These are phyloP conservation scores for Catharanthus roseus DNA, from an alignment of 257 asterid genomes.

Conservation along the genomic window DNA sequence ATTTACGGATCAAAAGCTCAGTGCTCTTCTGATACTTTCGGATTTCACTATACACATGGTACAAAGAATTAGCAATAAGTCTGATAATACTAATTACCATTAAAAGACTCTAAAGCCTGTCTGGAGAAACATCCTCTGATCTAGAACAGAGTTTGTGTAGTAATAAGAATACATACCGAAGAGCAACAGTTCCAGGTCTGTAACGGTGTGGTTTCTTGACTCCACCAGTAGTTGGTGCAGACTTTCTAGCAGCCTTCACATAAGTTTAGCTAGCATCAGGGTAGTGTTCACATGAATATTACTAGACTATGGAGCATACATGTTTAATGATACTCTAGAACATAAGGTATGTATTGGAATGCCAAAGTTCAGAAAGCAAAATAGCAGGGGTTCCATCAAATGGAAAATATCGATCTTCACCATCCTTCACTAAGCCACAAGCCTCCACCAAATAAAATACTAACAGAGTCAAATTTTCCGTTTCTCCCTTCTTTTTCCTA, in stretches of 20 bases:
- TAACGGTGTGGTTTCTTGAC: slow-evolving; percentile 21
- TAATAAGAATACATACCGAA: slow-evolving; percentile 4
- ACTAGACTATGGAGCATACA: not conserved
- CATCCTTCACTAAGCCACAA: not conserved
- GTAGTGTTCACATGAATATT: not conserved
- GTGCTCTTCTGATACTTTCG: slow-evolving; percentile 23
- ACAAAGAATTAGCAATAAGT: not conserved
- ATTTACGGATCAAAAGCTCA: slow-evolving; percentile 19
- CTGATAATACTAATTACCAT: not conserved
- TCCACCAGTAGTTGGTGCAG: slow-evolving; percentile 19
- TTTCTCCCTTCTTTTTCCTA: not conserved
- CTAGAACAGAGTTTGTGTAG: not conserved
- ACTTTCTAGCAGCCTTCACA: slow-evolving; percentile 20
- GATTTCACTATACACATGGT: slow-evolving; percentile 8
- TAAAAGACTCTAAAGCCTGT: not conserved
- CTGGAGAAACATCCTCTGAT: not conserved
- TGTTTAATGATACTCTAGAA: not conserved
- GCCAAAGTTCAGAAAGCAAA: not conserved
- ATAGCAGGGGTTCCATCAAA: not conserved
- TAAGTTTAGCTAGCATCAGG: not conserved
- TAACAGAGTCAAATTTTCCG: not conserved
- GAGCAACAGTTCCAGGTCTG: slow-evolving; percentile 23
- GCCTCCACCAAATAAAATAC: not conserved
- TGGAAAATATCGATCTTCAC: not conserved
- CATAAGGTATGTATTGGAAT: not conserved